Percentiles rank a stretch among this genome's conserved stretches.
These are phyloP conservation scores for Breynia disticha DNA, from an alignment of 441 rosid species.

Conservation along the genomic window DNA sequence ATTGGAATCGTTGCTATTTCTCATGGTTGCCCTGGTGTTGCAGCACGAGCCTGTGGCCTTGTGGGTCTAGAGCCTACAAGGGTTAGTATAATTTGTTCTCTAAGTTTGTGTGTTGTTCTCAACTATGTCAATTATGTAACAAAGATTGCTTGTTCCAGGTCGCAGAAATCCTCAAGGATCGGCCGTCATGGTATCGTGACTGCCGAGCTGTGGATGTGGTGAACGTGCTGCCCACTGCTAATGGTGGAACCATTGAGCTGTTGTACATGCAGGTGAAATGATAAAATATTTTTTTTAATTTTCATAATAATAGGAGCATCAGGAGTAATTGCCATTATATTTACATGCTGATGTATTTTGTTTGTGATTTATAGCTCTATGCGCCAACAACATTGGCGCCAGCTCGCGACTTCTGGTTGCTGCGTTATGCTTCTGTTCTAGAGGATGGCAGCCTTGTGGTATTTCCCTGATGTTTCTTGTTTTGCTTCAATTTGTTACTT, in stretches of 20 bases:
- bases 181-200: conserved; percentile 94
- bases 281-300: neutral
- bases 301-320: neutral
- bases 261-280: conserved; percentile 88
- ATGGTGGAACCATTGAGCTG: conserved; percentile 99
- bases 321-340: neutral
- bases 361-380: conserved; percentile 55
- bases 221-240: conserved; percentile 92
- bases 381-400: conserved; percentile 97
- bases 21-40: conserved; percentile 97
- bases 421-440: conserved; percentile 84
- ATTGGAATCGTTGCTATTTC: conserved; percentile 99
- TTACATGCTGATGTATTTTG: neutral
- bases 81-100: conserved; percentile 34
- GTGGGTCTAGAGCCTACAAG: conserved; percentile 98
- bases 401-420: conserved; percentile 94
- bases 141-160: conserved; percentile 39
- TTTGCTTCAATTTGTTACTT: neutral
- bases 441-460: conserved; percentile 99
- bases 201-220: conserved; percentile 96
- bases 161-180: conserved; percentile 97
- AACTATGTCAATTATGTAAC: neutral
- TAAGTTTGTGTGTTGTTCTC: neutral
- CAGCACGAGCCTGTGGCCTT: conserved; percentile 99
- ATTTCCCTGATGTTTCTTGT: conserved; percentile 16